Percentiles rank a stretch among this genome's conserved stretches.
phyloP scores from a whole-genome alignment of 345 rosid species.

The Garcia nutans region DNA sequence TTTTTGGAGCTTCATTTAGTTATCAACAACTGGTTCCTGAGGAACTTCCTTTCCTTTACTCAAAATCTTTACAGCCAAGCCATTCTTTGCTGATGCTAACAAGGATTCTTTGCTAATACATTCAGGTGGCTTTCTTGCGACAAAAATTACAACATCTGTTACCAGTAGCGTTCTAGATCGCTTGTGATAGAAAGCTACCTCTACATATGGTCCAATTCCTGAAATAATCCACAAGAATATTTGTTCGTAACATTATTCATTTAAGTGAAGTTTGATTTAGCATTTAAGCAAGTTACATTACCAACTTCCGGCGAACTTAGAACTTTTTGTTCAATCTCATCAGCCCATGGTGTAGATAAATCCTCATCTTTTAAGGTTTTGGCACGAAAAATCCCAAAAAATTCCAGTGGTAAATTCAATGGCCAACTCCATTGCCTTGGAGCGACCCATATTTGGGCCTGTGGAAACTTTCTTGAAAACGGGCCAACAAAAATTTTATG shows the following conservation, averaged over 20 bases:
- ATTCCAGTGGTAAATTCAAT: conserved; percentile 82
- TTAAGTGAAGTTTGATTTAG: conserved; percentile 6
- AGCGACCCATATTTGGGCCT: conserved; percentile 91
- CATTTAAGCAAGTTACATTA: conserved; percentile 26
- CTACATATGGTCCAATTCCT: conserved; percentile 95
- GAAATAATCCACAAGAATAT: conserved; percentile 23
- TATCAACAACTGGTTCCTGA: conserved; percentile 80
- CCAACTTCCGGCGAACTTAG: conserved; percentile 98
- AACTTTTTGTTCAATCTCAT: conserved; percentile 89
- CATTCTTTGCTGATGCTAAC: conserved; percentile 87
- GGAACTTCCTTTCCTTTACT: conserved; percentile 87
- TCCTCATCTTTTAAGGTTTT: conserved; percentile 71
- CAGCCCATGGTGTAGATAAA: conserved; percentile 78
- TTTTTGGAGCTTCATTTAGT: conserved; percentile 62
- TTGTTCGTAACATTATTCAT: background rate
- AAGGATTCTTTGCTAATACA: conserved; percentile 77
- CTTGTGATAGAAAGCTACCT: conserved; percentile 91
- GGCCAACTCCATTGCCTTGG: conserved; percentile 99
- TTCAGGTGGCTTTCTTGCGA: conserved; percentile 71
- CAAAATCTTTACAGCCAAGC: conserved; percentile 86
- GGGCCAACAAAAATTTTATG: conserved; percentile 97
- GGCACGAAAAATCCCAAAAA: conserved; percentile 88
- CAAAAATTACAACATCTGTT: conserved; percentile 89
- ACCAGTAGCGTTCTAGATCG: conserved; percentile 76
- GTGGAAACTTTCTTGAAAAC: conserved; percentile 88